phyloP scores from a whole-genome alignment of 805 yeast species.

The Cyberlindnera maritima region DNA sequence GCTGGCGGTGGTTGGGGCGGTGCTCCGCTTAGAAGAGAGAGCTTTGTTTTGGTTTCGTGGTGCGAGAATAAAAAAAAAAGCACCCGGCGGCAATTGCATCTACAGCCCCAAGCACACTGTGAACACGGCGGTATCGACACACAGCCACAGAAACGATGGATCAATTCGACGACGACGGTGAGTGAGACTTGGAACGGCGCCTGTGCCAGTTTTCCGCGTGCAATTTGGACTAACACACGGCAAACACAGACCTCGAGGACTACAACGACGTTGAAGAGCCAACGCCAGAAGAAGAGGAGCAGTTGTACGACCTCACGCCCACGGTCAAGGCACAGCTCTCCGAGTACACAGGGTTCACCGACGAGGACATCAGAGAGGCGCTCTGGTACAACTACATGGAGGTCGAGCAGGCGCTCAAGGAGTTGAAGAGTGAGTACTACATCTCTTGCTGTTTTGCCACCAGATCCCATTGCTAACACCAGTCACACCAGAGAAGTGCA shows the following conservation, averaged over 20 bases:
- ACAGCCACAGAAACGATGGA: no score
- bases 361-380: conserved; percentile 51
- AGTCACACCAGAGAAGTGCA: conserved; percentile 19
- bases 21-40: no score
- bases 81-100: no score
- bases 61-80: no score
- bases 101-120: no score
- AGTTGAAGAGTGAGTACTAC: conserved; percentile 35
- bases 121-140: no score
- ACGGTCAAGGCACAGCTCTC: conserved; percentile 35
- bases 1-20: no score
- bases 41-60: no score
- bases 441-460: background rate
- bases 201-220: no score
- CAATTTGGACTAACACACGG: no score
- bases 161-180: conserved; percentile 29
- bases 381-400: conserved; percentile 60
- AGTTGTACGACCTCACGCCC: conserved; percentile 44
- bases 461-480: background rate
- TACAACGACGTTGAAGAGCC: conserved; percentile 31
- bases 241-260: conserved; percentile 28
- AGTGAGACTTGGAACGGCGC: no score
- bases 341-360: conserved; percentile 41
- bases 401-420: conserved; percentile 47
- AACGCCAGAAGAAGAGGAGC: conserved; percentile 38